phyloP scores from a whole-genome alignment of 2,329 filamentous ascomycete species.

The Cercospora citrullina region DNA sequence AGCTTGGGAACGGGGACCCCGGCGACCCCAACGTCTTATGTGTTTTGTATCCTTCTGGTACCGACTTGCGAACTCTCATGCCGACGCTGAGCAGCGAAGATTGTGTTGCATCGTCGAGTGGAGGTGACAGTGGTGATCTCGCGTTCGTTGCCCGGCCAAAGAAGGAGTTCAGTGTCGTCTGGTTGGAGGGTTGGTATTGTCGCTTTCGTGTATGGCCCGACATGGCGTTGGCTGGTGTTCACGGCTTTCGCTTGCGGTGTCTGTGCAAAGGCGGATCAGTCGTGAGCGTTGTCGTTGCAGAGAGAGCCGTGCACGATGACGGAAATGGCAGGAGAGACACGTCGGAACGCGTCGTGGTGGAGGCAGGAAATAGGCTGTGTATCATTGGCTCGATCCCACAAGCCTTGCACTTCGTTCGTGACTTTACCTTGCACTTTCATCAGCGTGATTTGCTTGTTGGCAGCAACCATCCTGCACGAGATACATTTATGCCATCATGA shows the following conservation, averaged over 20 bases:
- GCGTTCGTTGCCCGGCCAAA: constrained; percentile 37
- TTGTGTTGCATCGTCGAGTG: constrained; percentile 67
- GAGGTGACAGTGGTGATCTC: constrained; percentile 43
- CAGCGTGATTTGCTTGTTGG: background rate
- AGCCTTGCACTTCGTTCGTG: background rate
- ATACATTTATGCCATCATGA: background rate
- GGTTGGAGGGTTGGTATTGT: constrained; percentile 45
- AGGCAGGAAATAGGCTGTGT: background rate
- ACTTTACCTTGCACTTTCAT: background rate
- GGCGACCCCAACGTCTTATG: constrained; percentile 44
- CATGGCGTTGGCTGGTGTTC: background rate
- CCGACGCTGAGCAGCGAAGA: constrained; percentile 85
- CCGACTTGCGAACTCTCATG: constrained; percentile 90
- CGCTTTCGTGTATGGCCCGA: constrained; percentile 42
- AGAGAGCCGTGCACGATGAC: constrained; percentile 1
- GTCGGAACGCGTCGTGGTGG: background rate
- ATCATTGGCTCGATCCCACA: background rate
- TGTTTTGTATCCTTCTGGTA: constrained; percentile 93
- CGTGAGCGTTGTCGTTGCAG: background rate
- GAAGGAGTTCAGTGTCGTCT: constrained; percentile 44
- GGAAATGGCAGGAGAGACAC: constrained; percentile 3
- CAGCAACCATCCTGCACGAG: background rate
- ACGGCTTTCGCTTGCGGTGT: background rate
- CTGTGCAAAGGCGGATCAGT: background rate
- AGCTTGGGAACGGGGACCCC: constrained; percentile 33